Evolutionary conservation across 192 early-diverging fungal genomes (phyloP), one percentile per base, ranked within the genome.

Genomic region (Borealophlyctis nickersoniae): DNA sequence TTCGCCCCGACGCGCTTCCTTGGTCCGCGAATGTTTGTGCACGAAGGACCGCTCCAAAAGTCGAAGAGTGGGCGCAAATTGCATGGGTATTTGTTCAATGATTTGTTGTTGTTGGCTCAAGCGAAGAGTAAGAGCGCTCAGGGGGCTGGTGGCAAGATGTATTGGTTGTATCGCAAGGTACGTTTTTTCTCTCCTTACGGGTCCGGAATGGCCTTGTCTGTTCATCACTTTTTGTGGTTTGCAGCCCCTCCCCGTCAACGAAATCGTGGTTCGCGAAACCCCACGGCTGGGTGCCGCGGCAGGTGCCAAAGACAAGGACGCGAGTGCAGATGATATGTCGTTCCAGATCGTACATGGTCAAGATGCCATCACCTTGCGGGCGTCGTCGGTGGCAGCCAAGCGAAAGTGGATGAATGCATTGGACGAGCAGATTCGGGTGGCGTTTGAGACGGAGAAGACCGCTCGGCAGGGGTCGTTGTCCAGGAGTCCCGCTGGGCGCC

Each of bases 51-150:
- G 24, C 69, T 93, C 7, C 64, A 76, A 19, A 93, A 93, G 66
- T 77, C 81, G 16, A 93, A 92, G 54, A 89, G 88, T 60, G 88
- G 88, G 13, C 75, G 90, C 29, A 90, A 88, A 59, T 73, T 93
- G 1, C 79, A 88, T 63, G 87, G 64, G 19, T 84, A 75, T 65
- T 56, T 85, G 29, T 81, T 85, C 67, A 84, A 74, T 34, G 83
- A 85, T 60, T 63, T 85, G 56, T 58, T 85, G 5, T 34, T 85
- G 52, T 32, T 93, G 4, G 78, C 77, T 5, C 76, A 86, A 52
- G 67, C 69, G 24, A 63, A 70, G 31, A 50, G 54, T 4, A 68
- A 61, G 70, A 70, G 48, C 50, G 76, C 60, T 2, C 66, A 59
- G 36, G 53, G 49, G 36, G 34, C 29, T 16, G 36, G 34, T 16